phyloP scores from a whole-genome alignment of 2,329 filamentous ascomycete genomes.

The Botryotinia narcissicola region DNA sequence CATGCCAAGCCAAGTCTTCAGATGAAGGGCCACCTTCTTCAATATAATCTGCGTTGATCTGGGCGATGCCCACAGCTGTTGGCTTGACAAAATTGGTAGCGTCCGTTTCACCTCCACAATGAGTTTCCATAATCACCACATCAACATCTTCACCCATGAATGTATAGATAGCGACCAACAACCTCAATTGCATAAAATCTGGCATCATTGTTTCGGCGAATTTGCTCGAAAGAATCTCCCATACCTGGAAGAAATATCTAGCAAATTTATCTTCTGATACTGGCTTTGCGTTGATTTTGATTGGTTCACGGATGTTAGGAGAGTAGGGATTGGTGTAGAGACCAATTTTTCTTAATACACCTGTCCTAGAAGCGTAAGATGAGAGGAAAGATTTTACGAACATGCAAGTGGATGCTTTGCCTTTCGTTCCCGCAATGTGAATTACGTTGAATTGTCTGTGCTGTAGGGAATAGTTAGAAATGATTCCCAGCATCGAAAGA shows the following conservation, averaged over 20 bases:
- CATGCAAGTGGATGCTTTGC: slow-evolving; percentile 68
- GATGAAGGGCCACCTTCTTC: slow-evolving; percentile 58
- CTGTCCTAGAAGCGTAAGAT: slow-evolving; percentile 42
- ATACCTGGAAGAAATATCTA: slow-evolving; percentile 20
- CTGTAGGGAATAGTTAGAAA: not conserved
- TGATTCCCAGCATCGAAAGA: not conserved
- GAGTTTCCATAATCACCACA: slow-evolving; percentile 61
- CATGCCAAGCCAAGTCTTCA: slow-evolving; percentile 68
- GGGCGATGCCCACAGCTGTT: slow-evolving; percentile 57
- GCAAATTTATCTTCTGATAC: slow-evolving; percentile 58
- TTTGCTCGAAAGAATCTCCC: slow-evolving; percentile 28
- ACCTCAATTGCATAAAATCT: slow-evolving; percentile 58
- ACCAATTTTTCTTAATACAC: slow-evolving; percentile 44
- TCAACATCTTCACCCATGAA: slow-evolving; percentile 62
- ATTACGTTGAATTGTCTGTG: slow-evolving; percentile 44
- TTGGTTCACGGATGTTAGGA: slow-evolving; percentile 61
- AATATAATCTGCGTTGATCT: slow-evolving; percentile 65
- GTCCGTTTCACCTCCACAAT: slow-evolving; percentile 64
- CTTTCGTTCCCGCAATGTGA: slow-evolving; percentile 69
- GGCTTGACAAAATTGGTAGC: slow-evolving; percentile 61
- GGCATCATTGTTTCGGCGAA: slow-evolving; percentile 48
- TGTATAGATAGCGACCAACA: slow-evolving; percentile 61
- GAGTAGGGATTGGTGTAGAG: slow-evolving; percentile 67
- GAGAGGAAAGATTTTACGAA: slow-evolving; percentile 61
- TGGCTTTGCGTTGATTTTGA: slow-evolving; percentile 56